Conservation (phyloP, 345 rosid genomes). For the Eutrema japonicum region DNA sequence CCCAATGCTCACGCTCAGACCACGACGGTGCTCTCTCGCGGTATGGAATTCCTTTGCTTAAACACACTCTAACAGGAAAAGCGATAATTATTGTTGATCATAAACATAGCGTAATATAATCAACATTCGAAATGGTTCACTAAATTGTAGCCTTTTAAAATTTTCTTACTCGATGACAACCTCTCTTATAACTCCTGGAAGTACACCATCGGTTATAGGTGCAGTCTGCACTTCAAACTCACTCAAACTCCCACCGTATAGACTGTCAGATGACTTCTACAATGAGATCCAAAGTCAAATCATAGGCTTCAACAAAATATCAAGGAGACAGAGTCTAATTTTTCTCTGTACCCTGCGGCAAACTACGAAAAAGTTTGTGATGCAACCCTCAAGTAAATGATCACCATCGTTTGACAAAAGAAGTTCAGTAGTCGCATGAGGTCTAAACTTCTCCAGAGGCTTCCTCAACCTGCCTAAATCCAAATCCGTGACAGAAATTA, state of each 20-base stretch:
- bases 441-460: slow-evolving; percentile 79
- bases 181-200: slow-evolving; percentile 85
- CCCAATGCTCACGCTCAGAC: slow-evolving; percentile 62
- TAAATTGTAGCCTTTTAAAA: background rate
- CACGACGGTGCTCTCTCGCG: slow-evolving; percentile 70
- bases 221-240: slow-evolving; percentile 80
- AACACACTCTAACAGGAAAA: slow-evolving; percentile 51
- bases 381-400: slow-evolving; percentile 76
- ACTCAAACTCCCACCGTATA: slow-evolving; percentile 36
- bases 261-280: slow-evolving; percentile 30
- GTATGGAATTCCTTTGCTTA: slow-evolving; percentile 63
- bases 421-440: slow-evolving; percentile 69
- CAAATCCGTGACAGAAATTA: slow-evolving; percentile 25
- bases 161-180: slow-evolving; percentile 73
- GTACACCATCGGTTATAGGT: slow-evolving; percentile 75
- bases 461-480: slow-evolving; percentile 66
- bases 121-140: background rate
- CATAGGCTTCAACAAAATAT: background rate
- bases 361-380: slow-evolving; percentile 74
- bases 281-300: slow-evolving; percentile 20
- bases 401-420: slow-evolving; percentile 88
- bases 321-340: background rate
- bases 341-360: slow-evolving; percentile 59
- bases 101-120: slow-evolving; percentile 1
- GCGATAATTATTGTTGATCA: slow-evolving; percentile 4